These are phyloP conservation scores for Volvox africanus DNA, from an alignment of 139 green algal genomes.

Conservation along the genomic window DNA sequence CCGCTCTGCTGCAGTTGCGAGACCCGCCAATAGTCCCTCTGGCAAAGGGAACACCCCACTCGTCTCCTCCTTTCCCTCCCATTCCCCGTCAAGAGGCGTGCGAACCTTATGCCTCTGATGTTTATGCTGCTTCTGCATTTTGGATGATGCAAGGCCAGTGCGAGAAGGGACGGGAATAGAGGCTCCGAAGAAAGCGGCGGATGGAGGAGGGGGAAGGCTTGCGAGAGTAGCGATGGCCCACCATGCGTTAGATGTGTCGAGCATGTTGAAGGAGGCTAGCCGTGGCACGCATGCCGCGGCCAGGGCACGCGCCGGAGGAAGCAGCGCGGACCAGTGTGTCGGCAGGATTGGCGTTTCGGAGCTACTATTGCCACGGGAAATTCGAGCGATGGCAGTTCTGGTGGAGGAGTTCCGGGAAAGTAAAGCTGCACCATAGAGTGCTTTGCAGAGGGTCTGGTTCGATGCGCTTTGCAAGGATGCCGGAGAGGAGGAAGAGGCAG, in stretches of 20 bases:
- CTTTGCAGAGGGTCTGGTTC: constrained; percentile 3
- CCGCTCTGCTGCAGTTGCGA: background rate
- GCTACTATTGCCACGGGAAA: background rate
- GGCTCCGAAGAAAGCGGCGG: background rate
- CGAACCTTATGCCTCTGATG: no score
- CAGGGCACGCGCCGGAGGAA: background rate
- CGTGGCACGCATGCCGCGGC: constrained; percentile 1
- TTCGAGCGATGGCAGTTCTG: background rate
- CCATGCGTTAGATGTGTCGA: constrained; percentile 10
- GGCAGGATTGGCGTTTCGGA: background rate
- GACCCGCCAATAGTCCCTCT: background rate
- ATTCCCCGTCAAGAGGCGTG: no score
- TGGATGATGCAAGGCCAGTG: background rate
- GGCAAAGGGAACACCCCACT: background rate
- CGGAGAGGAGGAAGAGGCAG: background rate
- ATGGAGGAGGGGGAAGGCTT: background rate
- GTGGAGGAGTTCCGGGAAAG: background rate
- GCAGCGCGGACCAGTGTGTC: background rate
- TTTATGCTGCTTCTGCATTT: no score
- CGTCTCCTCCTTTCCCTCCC: background rate
- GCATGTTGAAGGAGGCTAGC: background rate
- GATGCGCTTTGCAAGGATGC: background rate
- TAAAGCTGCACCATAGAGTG: constrained; percentile 9
- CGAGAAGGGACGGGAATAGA: background rate
- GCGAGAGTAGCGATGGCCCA: constrained; percentile 4